Percentiles rank a stretch among this genome's conserved stretches.
phyloP scores from a whole-genome alignment of 2,329 filamentous ascomycete genomes.

The Dactylellina haptotyla region DNA sequence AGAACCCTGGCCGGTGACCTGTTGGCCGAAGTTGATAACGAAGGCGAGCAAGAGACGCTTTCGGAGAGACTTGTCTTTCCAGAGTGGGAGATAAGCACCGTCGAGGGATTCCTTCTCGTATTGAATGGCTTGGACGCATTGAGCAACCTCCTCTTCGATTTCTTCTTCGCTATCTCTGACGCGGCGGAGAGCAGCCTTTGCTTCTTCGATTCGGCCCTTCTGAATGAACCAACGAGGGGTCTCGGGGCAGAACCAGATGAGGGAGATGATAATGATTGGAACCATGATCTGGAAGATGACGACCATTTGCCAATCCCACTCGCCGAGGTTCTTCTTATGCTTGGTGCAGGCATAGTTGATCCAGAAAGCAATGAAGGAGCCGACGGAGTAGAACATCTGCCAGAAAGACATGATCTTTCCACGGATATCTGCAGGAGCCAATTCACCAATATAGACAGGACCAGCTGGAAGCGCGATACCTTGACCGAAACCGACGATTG shows the following conservation, averaged over 20 bases:
- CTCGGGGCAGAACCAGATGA: slow-evolving; percentile 74
- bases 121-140: slow-evolving; percentile 74
- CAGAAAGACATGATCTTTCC: slow-evolving; percentile 76
- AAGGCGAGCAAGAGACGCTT: slow-evolving; percentile 74
- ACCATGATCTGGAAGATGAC: slow-evolving; percentile 78
- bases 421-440: slow-evolving; percentile 72
- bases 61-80: slow-evolving; percentile 75
- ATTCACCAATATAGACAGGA: slow-evolving; percentile 76
- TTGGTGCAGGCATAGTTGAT: slow-evolving; percentile 73
- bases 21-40: slow-evolving; percentile 75
- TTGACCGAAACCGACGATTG: slow-evolving; percentile 76
- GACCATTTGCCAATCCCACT: slow-evolving; percentile 79
- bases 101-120: slow-evolving; percentile 77
- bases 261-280: slow-evolving; percentile 70
- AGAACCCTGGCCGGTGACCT: slow-evolving; percentile 77
- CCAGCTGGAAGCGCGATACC: slow-evolving; percentile 74
- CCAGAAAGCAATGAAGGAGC: slow-evolving; percentile 73
- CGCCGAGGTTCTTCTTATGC: slow-evolving; percentile 68
- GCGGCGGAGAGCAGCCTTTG: slow-evolving; percentile 68
- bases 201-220: slow-evolving; percentile 70
- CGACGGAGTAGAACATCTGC: slow-evolving; percentile 75
- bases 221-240: slow-evolving; percentile 76
- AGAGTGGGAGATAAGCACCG: slow-evolving; percentile 72
- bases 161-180: slow-evolving; percentile 74
- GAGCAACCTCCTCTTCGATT: slow-evolving; percentile 73